phyloP scores from a whole-genome alignment of 345 rosid species.

The Lepidium aucheri region DNA sequence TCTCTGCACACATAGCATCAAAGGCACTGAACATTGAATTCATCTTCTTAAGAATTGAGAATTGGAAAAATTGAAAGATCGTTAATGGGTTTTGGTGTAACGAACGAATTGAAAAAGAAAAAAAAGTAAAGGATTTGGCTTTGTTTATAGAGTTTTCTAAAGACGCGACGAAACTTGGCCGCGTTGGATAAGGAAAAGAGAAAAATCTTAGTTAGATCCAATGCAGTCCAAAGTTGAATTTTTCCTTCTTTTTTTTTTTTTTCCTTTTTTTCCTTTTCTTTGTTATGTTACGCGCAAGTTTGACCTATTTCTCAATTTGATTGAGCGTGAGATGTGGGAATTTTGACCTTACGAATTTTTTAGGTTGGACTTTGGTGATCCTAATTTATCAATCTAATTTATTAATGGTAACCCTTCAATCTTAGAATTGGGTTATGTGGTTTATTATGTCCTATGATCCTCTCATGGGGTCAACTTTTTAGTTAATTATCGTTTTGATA shows the following conservation, averaged over 20 bases:
- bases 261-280: too few relatives aligned
- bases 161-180: slow-evolving; percentile 31
- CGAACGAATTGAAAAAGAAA: neutral
- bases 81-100: neutral
- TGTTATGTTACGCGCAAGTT: neutral
- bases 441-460: neutral
- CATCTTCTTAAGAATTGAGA: slow-evolving; percentile 26
- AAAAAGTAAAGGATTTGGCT: neutral
- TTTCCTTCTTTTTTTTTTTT: neutral
- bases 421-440: neutral
- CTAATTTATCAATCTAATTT: neutral
- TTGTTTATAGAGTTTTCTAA: neutral
- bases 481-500: too few relatives aligned
- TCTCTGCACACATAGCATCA: slow-evolving; percentile 55
- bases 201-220: slow-evolving; percentile 15
- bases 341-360: neutral
- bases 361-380: slow-evolving; percentile 3
- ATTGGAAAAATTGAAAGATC: neutral
- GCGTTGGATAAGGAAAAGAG: slow-evolving; percentile 22
- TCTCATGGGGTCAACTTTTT: neutral
- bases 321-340: slow-evolving; percentile 10
- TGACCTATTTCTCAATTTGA: slow-evolving; percentile 5
- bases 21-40: slow-evolving; percentile 75
- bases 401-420: neutral
- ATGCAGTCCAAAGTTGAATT: slow-evolving; percentile 15